phyloP scores from a whole-genome alignment of 2,329 filamentous ascomycete genomes.

The Aspergillus aculeatinus region DNA sequence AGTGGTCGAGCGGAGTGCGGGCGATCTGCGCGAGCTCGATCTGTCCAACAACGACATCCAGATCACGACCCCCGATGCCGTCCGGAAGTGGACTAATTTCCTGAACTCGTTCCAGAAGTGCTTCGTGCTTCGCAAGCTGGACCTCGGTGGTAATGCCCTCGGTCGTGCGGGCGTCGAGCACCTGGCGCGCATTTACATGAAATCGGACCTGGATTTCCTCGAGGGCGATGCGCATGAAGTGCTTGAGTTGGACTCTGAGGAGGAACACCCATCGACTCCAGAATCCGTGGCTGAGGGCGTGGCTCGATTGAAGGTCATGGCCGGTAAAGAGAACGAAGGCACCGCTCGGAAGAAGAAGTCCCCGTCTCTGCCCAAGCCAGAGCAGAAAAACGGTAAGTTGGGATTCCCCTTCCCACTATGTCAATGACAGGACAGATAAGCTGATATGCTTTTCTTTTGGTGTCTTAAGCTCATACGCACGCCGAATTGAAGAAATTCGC shows the following conservation, averaged over 20 bases:
- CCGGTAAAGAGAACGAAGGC: conserved; percentile 21
- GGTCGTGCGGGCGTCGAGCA: conserved; percentile 48
- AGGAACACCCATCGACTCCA: background rate
- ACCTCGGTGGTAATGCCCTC: conserved; percentile 47
- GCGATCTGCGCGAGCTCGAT: conserved; percentile 49
- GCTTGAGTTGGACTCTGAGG: conserved; percentile 11
- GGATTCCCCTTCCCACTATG: background rate
- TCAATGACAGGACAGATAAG: background rate
- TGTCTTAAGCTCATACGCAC: conserved; percentile 12
- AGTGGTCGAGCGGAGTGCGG: conserved; percentile 42
- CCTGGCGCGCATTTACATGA: conserved; percentile 44
- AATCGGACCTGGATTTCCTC: conserved; percentile 35
- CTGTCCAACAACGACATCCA: conserved; percentile 48
- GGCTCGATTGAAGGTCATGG: conserved; percentile 9
- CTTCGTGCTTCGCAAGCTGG: conserved; percentile 44
- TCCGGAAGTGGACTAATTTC: conserved; percentile 45
- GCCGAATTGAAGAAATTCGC: conserved; percentile 27
- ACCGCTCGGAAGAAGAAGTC: conserved; percentile 17
- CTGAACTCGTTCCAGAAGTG: conserved; percentile 45
- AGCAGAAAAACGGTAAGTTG: conserved; percentile 15
- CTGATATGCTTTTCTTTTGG: conserved; percentile 1
- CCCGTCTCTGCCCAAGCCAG: conserved; percentile 18
- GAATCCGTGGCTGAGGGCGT: conserved; percentile 8
- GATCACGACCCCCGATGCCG: conserved; percentile 38
- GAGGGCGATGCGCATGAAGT: conserved; percentile 27